Percentiles rank a stretch among this genome's conserved stretches.
phyloP scores from a whole-genome alignment of 1,284 basidiomycete genomes.

The Omphalotus olearius region DNA sequence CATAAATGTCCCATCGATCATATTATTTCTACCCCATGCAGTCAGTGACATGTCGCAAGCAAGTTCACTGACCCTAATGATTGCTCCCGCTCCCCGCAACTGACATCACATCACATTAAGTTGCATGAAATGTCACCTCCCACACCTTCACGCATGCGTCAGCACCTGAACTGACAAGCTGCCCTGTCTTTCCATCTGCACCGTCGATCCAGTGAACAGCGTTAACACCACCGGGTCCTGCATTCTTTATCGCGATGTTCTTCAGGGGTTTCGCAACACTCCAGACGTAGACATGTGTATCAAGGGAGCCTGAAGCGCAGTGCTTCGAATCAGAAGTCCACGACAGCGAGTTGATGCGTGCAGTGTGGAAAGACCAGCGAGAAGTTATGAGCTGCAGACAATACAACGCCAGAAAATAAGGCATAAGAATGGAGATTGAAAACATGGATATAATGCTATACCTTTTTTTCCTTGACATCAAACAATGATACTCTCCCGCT shows the following conservation, averaged over 20 bases:
- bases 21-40: not conserved
- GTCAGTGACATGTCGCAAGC: not conserved
- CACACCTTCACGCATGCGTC: conserved; percentile 82
- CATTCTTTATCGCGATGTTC: conserved; percentile 84
- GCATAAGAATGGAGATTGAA: not conserved
- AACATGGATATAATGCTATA: conserved; percentile 19
- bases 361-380: conserved; percentile 89
- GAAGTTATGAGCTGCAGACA: conserved; percentile 51
- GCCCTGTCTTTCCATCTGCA: conserved; percentile 33
- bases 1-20: too few species aligned
- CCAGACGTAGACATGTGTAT: conserved; percentile 92
- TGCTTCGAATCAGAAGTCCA: conserved; percentile 77
- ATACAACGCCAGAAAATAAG: not conserved
- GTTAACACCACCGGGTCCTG: conserved; percentile 78
- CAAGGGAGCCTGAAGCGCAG: conserved; percentile 84
- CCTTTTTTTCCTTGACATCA: conserved; percentile 65
- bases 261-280: conserved; percentile 73
- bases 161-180: conserved; percentile 73
- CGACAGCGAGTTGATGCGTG: conserved; percentile 73
- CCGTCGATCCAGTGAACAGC: conserved; percentile 75
- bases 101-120: not conserved
- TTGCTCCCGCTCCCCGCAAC: not conserved
- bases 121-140: conserved; percentile 55
- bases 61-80: not conserved
- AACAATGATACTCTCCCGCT: conserved; percentile 79